A percentile compares a stretch with the other conserved stretches of the same genome.
Evolutionary conservation across 768 basidiomycete species (phyloP).

Genomic region (Kwoniella bestiolae): DNA sequence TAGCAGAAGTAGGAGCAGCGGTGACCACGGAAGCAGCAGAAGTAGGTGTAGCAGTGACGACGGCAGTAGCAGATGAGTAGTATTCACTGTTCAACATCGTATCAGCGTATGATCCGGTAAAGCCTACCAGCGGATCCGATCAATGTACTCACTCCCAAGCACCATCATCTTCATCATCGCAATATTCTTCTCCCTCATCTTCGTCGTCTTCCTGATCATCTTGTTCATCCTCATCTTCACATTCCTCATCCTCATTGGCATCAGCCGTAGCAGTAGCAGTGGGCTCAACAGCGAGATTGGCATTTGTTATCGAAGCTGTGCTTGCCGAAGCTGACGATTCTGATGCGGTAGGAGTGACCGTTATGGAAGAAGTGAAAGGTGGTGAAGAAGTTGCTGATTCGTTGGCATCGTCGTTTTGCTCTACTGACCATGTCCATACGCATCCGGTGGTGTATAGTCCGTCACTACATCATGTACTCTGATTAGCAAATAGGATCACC

Average conservation of each 20-base stretch:
- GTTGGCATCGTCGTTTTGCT: conserved; percentile 11
- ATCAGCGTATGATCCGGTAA: not conserved
- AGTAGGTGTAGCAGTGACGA: conserved; percentile 2
- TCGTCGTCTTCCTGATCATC: conserved; percentile 13
- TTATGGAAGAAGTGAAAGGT: not conserved
- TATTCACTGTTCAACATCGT: not conserved
- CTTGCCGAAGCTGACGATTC: conserved; percentile 1
- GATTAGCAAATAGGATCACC: not conserved
- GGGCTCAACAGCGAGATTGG: conserved; percentile 6
- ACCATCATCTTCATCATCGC: conserved; percentile 19
- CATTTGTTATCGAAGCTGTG: conserved; percentile 7
- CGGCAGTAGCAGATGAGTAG: not conserved
- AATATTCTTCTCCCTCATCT: conserved; percentile 4
- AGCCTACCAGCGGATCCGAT: not conserved
- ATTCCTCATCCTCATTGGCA: conserved; percentile 16
- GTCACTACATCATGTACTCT: too few species aligned
- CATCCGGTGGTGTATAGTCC: conserved; percentile 23
- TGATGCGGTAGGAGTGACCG: conserved; percentile 7
- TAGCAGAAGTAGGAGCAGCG: conserved; percentile 1
- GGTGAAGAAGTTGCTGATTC: conserved; percentile 15
- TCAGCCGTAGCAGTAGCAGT: conserved; percentile 1
- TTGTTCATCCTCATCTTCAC: conserved; percentile 9
- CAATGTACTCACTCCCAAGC: conserved; percentile 4
- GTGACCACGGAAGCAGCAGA: not conserved
- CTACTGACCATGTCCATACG: conserved; percentile 24